Evolutionary conservation across 2,329 filamentous ascomycete genomes (phyloP), one percentile per base, ranked within the genome.

Genomic region (Botrytis fabae): DNA sequence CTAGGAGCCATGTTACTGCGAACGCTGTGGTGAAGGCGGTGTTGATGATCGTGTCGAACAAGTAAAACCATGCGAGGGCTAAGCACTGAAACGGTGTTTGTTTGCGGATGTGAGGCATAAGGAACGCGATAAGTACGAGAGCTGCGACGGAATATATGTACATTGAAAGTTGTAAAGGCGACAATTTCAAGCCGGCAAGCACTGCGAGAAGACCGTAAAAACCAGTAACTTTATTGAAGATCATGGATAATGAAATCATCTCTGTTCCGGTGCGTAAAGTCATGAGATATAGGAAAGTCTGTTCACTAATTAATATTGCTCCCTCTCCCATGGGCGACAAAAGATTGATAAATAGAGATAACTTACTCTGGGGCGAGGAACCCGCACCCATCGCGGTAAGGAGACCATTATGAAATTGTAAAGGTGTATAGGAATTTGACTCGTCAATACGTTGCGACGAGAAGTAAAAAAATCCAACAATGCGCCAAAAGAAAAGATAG

Each of bases 211-310:
- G 87, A 76, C 95, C 95, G 83, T 97, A 98, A 77, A 97, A 86
- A 73, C 94, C 95, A 68, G 93, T 95, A 77, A 95, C 89, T 83
- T 97, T 97, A 87, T 98, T 98, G 84, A 98, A 91, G 72, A 97
- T 87, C 76, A 97, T 89, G 18, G 92, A 90, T 75, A 96, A 86
- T 7, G 92, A 91, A 79, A 97, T 94, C 79, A 98, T 88, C 78
- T 96, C 93, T 64, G 93, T 91, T 77, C 93, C 95, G 48, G 93
- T 95, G 79, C 93, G 92, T 71, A 98, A 90, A 80, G 92, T 93
- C 85, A 97, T 92, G 80, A 94, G 85, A 81, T 93, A 93, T 77
- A 97, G 88, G 82, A 97, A 95, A 64, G 90, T 91, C 94, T 97
- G 81, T 57, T 35, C 69, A 66, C 44, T 18, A 42, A 57, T 79